A percentile compares a stretch with the other conserved stretches of the same genome.
phyloP scores from a whole-genome alignment of 2,329 filamentous ascomycete species.

The Trichoderma semiorbis region DNA sequence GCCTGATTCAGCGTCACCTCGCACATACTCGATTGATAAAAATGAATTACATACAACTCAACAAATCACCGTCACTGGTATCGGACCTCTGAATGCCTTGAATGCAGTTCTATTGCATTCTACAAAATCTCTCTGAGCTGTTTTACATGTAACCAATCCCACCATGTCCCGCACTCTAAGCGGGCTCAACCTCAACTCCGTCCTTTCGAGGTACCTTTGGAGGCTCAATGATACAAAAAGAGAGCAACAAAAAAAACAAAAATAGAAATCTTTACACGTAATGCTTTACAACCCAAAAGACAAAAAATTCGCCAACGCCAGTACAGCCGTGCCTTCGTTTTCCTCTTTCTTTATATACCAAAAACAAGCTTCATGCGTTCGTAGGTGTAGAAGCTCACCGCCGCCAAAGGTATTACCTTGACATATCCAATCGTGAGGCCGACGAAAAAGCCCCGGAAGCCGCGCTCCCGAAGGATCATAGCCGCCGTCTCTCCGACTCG shows the following conservation, averaged over 20 bases:
- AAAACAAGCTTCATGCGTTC: slow-evolving; percentile 61
- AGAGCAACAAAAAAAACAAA: neutral
- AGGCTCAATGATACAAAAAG: neutral
- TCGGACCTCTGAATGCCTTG: neutral
- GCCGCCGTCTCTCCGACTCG: slow-evolving; percentile 74
- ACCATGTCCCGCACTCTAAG: neutral
- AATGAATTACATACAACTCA: neutral
- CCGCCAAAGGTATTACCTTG: slow-evolving; percentile 88
- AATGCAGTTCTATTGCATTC: neutral
- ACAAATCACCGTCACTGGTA: neutral
- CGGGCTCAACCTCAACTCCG: slow-evolving; percentile 6
- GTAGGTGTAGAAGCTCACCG: slow-evolving; percentile 65
- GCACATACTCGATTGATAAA: neutral
- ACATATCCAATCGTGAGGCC: slow-evolving; percentile 92
- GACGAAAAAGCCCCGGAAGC: slow-evolving; percentile 81
- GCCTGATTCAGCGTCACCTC: neutral
- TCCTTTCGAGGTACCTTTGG: neutral
- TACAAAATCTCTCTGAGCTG: neutral
- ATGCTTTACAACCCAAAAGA: neutral
- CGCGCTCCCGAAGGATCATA: slow-evolving; percentile 72
- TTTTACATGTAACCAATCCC: slow-evolving; percentile 3
- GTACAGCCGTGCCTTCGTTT: neutral
- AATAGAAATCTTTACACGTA: neutral
- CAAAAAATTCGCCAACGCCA: slow-evolving; percentile 16
- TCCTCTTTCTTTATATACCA: slow-evolving; percentile 51